These are phyloP conservation scores for Ilex paraguariensis DNA, from an alignment of 305 asterid species.

Conservation along the genomic window DNA sequence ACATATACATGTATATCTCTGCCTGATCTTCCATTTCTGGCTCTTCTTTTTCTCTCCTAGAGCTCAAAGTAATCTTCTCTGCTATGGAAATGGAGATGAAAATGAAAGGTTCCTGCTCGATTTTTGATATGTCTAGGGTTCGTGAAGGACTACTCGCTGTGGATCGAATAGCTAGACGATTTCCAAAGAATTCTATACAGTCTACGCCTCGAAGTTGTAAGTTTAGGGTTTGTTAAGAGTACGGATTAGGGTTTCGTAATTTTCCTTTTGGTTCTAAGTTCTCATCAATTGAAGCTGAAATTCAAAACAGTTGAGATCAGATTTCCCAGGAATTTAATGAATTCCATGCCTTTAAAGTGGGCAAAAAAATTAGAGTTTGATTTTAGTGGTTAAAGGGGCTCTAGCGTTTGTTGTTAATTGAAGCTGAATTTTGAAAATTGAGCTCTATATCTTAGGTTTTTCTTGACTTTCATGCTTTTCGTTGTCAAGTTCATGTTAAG, in stretches of 20 bases:
- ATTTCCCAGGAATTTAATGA: not conserved
- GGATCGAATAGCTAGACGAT: constrained; percentile 54
- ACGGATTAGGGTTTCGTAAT: constrained; percentile 30
- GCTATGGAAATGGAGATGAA: constrained; percentile 47
- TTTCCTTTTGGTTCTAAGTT: constrained; percentile 3
- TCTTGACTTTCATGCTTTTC: too few relatives aligned
- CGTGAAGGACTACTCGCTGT: constrained; percentile 58
- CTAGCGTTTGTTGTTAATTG: not conserved
- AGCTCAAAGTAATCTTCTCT: not conserved
- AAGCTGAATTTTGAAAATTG: not conserved
- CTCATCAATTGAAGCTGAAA: constrained; percentile 17
- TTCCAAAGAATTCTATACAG: constrained; percentile 44
- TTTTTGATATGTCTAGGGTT: constrained; percentile 28
- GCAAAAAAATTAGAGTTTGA: constrained; percentile 6
- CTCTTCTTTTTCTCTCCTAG: too few relatives aligned
- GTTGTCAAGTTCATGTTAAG: too few relatives aligned
- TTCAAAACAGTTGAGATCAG: constrained; percentile 5
- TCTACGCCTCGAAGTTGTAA: constrained; percentile 57
- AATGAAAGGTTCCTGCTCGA: constrained; percentile 40
- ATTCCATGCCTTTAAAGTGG: constrained; percentile 15
- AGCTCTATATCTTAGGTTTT: too few relatives aligned
- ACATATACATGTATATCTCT: constrained; percentile 16
- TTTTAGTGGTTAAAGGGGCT: not conserved
- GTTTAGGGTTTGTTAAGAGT: constrained; percentile 52
- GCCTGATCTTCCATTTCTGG: not conserved